Evolutionary conservation across 108 stramenopile species (phyloP).

Genomic region (Stephanodiscus minutulus): DNA sequence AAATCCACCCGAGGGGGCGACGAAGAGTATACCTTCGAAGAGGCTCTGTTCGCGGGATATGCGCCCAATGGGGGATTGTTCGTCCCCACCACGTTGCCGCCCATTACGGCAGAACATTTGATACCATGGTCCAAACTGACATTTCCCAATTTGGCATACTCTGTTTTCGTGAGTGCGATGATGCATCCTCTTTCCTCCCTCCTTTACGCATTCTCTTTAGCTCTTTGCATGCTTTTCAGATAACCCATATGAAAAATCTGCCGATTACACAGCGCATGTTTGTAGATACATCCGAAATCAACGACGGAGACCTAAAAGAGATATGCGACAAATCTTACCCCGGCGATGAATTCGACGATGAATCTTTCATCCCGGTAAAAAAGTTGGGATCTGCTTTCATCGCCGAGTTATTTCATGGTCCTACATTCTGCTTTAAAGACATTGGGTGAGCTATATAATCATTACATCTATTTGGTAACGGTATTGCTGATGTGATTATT

Average conservation of each 20-base stretch:
- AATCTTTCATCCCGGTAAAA: conserved; percentile 43
- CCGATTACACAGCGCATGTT: conserved; percentile 47
- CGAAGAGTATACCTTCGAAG: conserved; percentile 65
- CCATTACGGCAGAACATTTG: conserved; percentile 37
- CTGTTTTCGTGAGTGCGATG: conserved; percentile 45
- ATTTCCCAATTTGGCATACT: conserved; percentile 63
- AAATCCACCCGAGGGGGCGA: conserved; percentile 62
- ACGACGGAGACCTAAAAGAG: conserved; percentile 34
- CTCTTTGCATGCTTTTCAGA: neutral
- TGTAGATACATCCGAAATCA: conserved; percentile 55
- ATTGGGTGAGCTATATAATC: conserved; percentile 55
- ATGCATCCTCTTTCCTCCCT: neutral
- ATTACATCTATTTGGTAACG: neutral
- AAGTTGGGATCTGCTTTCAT: conserved; percentile 53
- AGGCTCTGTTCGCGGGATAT: conserved; percentile 80
- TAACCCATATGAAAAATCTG: neutral
- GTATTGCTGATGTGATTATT: neutral
- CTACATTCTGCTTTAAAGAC: conserved; percentile 94
- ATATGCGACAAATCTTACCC: conserved; percentile 56
- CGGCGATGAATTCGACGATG: conserved; percentile 50
- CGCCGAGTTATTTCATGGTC: conserved; percentile 91
- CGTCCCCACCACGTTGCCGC: conserved; percentile 75
- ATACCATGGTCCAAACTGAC: conserved; percentile 56
- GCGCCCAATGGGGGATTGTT: conserved; percentile 88
- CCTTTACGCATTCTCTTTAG: neutral